Evolutionary conservation across 2,329 filamentous ascomycete genomes (phyloP), one percentile per base, ranked within the genome.

Genomic region (Exophiala spinifera): DNA sequence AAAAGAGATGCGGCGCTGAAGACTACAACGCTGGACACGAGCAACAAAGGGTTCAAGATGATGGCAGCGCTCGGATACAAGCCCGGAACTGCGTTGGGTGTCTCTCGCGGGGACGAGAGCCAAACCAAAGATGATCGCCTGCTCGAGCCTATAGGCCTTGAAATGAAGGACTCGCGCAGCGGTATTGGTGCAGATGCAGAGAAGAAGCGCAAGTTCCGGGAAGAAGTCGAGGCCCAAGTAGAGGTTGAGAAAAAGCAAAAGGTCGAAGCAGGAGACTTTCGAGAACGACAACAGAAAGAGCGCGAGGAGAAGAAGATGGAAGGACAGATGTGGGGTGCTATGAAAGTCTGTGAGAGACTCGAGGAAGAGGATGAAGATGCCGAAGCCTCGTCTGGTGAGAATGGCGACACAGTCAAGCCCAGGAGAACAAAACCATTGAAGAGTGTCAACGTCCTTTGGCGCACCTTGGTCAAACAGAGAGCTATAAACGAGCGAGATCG

Each of bases 61-160:
- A 96, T 99, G 91, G 87, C 89, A 19, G 92, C 89, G 71, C 89
- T 99, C 79, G 94, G 94, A 1, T 99, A 95, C 74, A 86, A 84
- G 54, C 77, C 82, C 17, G 91, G 91, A 20, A 84, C 83, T 33
- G 80, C 84, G 0, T 76, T 97, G 2, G 94, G 94, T 1, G 83
- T 81, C 63, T 75, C 77, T n/a, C 73, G 73, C 7, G 71, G 73
- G 21, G 65, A 63, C 11, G 64, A 65, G 6, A 56, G 54, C 8
- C 57, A 55, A 34, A 61, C 47, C 25, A 55, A 64, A 60, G 63
- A 63, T 39, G 62, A 73, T 46, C 74, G 74, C 4, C 72, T 79
- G 36, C 77, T 82, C 2, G 89, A 95, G 68, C 94, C 94, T 0
- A 83, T 99, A 54, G 78, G 82, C 31, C 77, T 96, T 46, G 78